Percentiles rank a stretch among this genome's conserved stretches.
phyloP scores from a whole-genome alignment of 176 grass and related monocot species.

The Oryza officinalis region DNA sequence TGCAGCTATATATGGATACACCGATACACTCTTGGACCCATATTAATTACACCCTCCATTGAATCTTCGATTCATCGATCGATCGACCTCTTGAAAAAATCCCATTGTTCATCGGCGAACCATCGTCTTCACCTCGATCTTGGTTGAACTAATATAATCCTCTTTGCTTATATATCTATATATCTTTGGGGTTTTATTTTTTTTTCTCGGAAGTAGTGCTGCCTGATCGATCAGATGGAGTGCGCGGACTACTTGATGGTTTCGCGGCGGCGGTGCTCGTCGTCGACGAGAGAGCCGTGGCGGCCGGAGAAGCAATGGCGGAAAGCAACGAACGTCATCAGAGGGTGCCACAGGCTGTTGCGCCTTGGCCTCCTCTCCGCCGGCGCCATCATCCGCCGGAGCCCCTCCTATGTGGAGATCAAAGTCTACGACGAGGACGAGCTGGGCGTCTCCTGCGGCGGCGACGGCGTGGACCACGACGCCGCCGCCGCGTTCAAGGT shows the following conservation, averaged over 20 bases:
- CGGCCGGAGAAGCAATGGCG: slow-evolving; percentile 39
- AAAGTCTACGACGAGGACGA: slow-evolving; percentile 2
- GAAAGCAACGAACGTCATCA: slow-evolving; percentile 44
- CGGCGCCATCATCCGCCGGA: background rate
- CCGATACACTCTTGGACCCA: too few species aligned
- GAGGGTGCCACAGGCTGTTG: slow-evolving; percentile 34
- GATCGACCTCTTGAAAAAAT: too few species aligned
- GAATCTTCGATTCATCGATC: too few species aligned
- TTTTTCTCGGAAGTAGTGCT: too few species aligned
- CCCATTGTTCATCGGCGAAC: too few species aligned
- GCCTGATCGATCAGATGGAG: slow-evolving; percentile 15
- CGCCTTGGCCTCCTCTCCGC: background rate
- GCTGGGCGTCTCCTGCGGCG: background rate
- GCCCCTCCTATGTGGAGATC: slow-evolving; percentile 32
- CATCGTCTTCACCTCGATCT: too few species aligned
- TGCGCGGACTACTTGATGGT: slow-evolving; percentile 17
- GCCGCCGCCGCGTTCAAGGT: slow-evolving; percentile 8
- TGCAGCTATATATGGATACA: too few species aligned
- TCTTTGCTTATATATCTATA: too few species aligned
- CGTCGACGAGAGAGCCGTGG: background rate
- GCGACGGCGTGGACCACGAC: background rate
- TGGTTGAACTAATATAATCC: too few species aligned
- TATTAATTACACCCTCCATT: too few species aligned
- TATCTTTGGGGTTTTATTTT: too few species aligned
- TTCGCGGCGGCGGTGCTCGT: background rate